Percentiles rank a stretch among this genome's conserved stretches.
Conservation (phyloP, 305 asterid genomes). For the Withania somnifera region DNA sequence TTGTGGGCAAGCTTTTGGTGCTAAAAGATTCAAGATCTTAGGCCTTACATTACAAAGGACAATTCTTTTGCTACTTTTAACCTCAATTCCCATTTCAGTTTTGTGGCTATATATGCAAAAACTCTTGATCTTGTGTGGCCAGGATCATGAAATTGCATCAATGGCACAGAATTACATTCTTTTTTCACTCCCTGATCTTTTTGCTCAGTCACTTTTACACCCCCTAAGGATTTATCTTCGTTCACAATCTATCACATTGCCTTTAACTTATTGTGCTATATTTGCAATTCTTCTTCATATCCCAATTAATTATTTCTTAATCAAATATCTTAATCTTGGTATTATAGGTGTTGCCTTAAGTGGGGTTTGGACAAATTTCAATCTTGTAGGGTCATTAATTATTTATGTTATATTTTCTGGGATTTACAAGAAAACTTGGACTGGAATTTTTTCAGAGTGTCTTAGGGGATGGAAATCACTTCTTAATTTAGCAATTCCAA, state of each 20-base stretch:
- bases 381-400: constrained; percentile 18
- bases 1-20: constrained; percentile 34
- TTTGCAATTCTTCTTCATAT: constrained; percentile 16
- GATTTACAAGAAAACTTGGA: constrained; percentile 18
- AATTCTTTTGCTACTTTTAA: constrained; percentile 12
- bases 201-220: constrained; percentile 22
- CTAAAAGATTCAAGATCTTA: constrained; percentile 15
- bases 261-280: constrained; percentile 26
- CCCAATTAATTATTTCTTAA: constrained; percentile 26
- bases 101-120: constrained; percentile 27
- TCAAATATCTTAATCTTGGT: constrained; percentile 16
- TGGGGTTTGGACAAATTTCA: constrained; percentile 30
- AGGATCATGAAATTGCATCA: constrained; percentile 16
- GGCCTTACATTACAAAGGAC: constrained; percentile 27
- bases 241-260: constrained; percentile 28
- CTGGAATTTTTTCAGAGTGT: constrained; percentile 15
- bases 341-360: constrained; percentile 25
- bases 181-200: constrained; percentile 24
- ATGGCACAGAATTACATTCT: constrained; percentile 22
- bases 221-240: constrained; percentile 28
- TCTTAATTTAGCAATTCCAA: constrained; percentile 24
- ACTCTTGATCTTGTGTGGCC: constrained; percentile 23
- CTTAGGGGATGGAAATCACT: constrained; percentile 18
- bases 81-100: constrained; percentile 22
- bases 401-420: constrained; percentile 7